Base-by-base conservation (phyloP, 202 grass and related monocot genomes). In the Cymbopogon flexuosus region DNA sequence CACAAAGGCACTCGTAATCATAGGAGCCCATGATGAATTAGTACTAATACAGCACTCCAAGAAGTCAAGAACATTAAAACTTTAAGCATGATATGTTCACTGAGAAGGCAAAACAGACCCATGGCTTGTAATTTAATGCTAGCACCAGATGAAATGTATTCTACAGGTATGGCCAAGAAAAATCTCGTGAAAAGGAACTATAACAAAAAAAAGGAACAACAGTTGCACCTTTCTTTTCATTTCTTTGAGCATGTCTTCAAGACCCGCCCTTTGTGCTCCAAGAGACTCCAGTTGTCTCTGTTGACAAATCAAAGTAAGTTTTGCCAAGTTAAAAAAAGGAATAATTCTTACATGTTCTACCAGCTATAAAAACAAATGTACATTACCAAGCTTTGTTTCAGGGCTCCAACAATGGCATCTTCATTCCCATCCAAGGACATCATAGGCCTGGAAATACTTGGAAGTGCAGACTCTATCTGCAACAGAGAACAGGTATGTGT, bases 221-320 rank as follows among this genome's bases (percentile, higher is more conserved):
- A 61, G 10, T 0, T 66, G 36, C 70, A 98, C 96, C 88, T 91
- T 98, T 88, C 92, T 93, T 84, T 98, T 98, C 96, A 98, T 98
- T 76, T 98, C 96, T 85, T 98, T 98, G 41, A 98, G 90, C 88
- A 93, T 91, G 72, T 98, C 96, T 93, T 98, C 96, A 73, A 98
- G 96, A 70, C 96, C 90, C 8, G 96, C 92, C 66, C 96, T 94
- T 46, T 98, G 88, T 76, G 88, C 90, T 70, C 96, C 92, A 84
- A 98, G 84, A 91, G 82, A 84, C 79, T 98, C 92, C 84, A 98
- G 80, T 87, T 98, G 92, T 83, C 92, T 95, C 96, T 98, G 90
- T 70, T 3, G 9, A 75, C 59, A 89, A 72, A 84, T 54, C 8
- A 36, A 21, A 71, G 66, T 78, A 68, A 62, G 49, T 52, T 78